Evolutionary conservation across 23 red algal genomes (phyloP), one percentile per base, ranked within the genome.

Genomic region (Rhodosorus marinus): DNA sequence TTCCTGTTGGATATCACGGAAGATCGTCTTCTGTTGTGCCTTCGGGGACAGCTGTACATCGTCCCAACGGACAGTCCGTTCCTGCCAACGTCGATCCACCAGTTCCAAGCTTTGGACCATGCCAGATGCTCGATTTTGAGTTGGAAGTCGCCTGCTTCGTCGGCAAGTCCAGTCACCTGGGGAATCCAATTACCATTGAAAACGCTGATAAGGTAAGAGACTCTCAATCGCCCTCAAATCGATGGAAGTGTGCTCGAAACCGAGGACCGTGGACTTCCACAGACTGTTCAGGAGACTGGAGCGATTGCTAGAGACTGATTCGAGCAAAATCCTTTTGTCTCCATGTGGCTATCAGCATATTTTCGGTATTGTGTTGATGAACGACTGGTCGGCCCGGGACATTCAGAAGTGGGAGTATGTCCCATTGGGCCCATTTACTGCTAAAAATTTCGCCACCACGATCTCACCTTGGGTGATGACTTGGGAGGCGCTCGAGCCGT

Each of bases 371-470:
- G 61, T 75, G 20, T 30, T 85, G 15, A 73, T 85, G 69, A 85
- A 85, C 49, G 80, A 85, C 51, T 85, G 80, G 80, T 69, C 60
- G 35, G 80, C 80, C 5, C 54, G 80, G 52, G 80, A 85, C 57
- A 54, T 85, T 25, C 80, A 85, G 70, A 64, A 68, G 23, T 85
- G 80, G 80, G 80, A 85, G 50, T 85, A 85, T 31, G 67, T 64
- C 32, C 80, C 80, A 11, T 66, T 85, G 14, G 80, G 80, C n/a
- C 80, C 80, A 31, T 85, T 85, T 63, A 58, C 40, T 14, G 70
- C 80, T 6, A 85, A 85, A 33, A 80, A 69, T 9, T 85, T 85
- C 51, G 80, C 70, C 30, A 85, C 80, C 5, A 77, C 68, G 1
- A 81, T 85, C 9, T 57, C 46, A 25, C 80, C 80, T 26, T 85